Base-by-base conservation (phyloP, 2,329 filamentous ascomycete species). In the Trichoderma sp. region DNA sequence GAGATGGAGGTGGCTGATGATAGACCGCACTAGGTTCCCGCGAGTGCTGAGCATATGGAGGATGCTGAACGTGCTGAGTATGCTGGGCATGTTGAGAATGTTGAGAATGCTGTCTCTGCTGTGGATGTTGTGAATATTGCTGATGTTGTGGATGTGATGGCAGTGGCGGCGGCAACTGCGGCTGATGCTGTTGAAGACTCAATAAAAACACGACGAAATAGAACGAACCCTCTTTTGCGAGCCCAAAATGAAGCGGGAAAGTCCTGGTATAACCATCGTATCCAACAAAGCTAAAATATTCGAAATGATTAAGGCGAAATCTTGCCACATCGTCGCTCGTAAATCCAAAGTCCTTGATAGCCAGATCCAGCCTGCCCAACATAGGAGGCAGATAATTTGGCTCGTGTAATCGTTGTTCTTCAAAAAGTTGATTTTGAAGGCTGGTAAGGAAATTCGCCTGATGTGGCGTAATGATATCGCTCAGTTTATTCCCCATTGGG, bases 381-480 rank as follows among this genome's bases (percentile, higher is more conserved):
- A 90, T 89, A 2, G 88, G 88, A 4, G 88, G 87, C 22, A 90
- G 80, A 73, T 90, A 89, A 54, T 86, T 87, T 19, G 87, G 87
- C 34, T 88, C 86, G 66, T 82, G 86, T 71, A 82, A 80, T 35
- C 81, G 78, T 69, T 87, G 86, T 71, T 90, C 87, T 17, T 85
- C 83, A 63, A 86, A 82, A 56, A 90, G 80, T 60, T 82, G 80
- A 57, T 80, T 80, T 71, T 86, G 84, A 53, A 89, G 76, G 9
- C 77, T 78, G 48, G 78, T 73, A 5, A 88, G 78, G 69, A 83
- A 86, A 1, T 87, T 84, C 13, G 83, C 81, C 54, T 90, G 88
- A 34, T 76, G 76, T 0, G 80, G 74, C 39, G 79, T 77, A 8
- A 89, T 80, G n/a, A 89, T 74, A 52, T 90, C 86, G 57, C 80